A percentile compares a stretch with the other conserved stretches of the same genome.
phyloP scores from a whole-genome alignment of 768 basidiomycete genomes.

The Lactarius akahatsu region DNA sequence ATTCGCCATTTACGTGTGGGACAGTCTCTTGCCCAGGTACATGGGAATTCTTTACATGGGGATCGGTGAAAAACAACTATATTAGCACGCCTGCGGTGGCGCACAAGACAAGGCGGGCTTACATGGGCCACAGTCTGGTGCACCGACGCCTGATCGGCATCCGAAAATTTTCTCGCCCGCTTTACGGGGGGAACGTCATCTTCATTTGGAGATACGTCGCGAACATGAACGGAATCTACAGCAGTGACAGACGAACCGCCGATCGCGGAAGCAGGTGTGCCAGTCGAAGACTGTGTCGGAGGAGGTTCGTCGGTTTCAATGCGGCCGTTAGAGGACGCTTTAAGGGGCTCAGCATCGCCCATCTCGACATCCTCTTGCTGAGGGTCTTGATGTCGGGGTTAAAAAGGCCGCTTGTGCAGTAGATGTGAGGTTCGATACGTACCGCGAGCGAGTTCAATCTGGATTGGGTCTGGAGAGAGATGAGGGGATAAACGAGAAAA shows the following conservation, averaged over 20 bases:
- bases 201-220: conserved; percentile 37
- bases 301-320: conserved; percentile 32
- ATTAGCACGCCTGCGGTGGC: conserved; percentile 58
- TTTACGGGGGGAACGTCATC: conserved; percentile 77
- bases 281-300: conserved; percentile 30
- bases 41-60: conserved; percentile 25
- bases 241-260: conserved; percentile 37
- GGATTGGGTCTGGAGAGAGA: conserved; percentile 42
- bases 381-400: conserved; percentile 8
- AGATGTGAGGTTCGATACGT: conserved; percentile 47
- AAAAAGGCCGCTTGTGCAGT: conserved; percentile 47
- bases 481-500: conserved; percentile 17
- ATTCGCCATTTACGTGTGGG: conserved; percentile 28
- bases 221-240: conserved; percentile 35
- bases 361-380: conserved; percentile 29
- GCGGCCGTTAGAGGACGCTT: conserved; percentile 29
- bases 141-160: conserved; percentile 69
- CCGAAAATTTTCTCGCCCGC: conserved; percentile 72
- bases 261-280: conserved; percentile 33
- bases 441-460: conserved; percentile 45
- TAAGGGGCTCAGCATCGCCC: conserved; percentile 32
- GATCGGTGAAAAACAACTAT: conserved; percentile 40
- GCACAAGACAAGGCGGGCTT: conserved; percentile 50
- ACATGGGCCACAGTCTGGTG: conserved; percentile 72
- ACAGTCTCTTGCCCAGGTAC: conserved; percentile 22